Evolutionary conservation across 352 stramenopile genomes (phyloP).

Genomic region (Pythium insidiosum): DNA sequence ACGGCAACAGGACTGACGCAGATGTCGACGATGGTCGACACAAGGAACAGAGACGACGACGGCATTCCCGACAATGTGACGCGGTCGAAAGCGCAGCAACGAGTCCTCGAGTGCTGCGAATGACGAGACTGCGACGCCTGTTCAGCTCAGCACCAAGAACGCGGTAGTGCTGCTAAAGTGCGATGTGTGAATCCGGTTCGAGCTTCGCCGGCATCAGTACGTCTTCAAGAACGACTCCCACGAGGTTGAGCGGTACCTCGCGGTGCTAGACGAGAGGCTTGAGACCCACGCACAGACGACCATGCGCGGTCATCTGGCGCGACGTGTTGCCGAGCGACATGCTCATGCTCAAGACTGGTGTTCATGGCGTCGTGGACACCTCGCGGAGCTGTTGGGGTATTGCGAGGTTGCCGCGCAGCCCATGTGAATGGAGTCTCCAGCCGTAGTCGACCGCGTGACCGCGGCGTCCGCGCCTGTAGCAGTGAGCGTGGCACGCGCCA

Average conservation of each 20-base stretch:
- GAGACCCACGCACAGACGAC: constrained; percentile 9
- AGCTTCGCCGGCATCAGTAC: constrained; percentile 47
- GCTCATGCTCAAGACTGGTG: constrained; percentile 15
- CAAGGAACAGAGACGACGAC: too few relatives aligned
- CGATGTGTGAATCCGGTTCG: constrained; percentile 30
- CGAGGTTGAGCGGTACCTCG: constrained; percentile 32
- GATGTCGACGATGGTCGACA: neutral
- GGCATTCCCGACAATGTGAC: too few relatives aligned
- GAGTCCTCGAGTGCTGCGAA: too few relatives aligned
- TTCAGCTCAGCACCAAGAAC: too few relatives aligned
- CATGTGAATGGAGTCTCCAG: constrained; percentile 19
- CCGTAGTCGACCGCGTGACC: constrained; percentile 4
- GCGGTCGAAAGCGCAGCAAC: too few relatives aligned
- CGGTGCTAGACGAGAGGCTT: constrained; percentile 14
- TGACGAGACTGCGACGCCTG: neutral
- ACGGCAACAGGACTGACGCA: neutral
- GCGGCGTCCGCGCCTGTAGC: constrained; percentile 10
- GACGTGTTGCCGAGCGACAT: constrained; percentile 31
- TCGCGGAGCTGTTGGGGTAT: constrained; percentile 16
- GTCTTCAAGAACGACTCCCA: constrained; percentile 22
- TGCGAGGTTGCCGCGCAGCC: constrained; percentile 24
- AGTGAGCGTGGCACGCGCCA: constrained; percentile 14
- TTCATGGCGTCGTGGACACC: constrained; percentile 18
- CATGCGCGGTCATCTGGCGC: constrained; percentile 5
- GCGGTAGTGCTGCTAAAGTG: constrained; percentile 5